Base-by-base conservation (phyloP, 768 basidiomycete genomes). In the Chiua virens region DNA sequence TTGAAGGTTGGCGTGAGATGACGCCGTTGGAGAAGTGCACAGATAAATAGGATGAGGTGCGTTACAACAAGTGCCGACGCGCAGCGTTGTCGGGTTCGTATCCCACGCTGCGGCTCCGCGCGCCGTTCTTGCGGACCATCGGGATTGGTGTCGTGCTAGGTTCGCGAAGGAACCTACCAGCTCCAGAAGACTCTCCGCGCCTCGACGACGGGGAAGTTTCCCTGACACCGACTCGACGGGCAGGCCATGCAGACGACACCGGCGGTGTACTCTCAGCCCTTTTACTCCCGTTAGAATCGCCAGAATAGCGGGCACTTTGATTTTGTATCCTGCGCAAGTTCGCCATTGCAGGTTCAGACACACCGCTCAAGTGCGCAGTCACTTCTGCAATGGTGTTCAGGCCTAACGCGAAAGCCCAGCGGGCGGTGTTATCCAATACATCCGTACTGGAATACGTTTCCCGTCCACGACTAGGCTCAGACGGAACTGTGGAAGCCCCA, bases 241-340 rank as follows among this genome's bases (percentile, higher is more conserved):
- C 18, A 20, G 42, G 36, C 60, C 68, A 70, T 14, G 25, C 55
- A 18, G 59, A 53, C 8, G 66, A 54, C 5, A 63, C 66, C 11
- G 67, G 58, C 0, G 67, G 67, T 5, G 67, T 65, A 10, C 67
- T 68, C 50, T 67, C 67, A 43, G 68, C 58, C 28, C 67, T 56
- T 46, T 65, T 67, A 8, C 39, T 36, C 22, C 27, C n/a, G 10
- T 44, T 42, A 1, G 28, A 35, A 25, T 43, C 39, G 34, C 30
- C 38, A 44, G 36, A 39, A n/a, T 2, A 34, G 2, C 23, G 30
- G 4, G 18, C 9, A 9, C 17, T 35, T 40, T 21, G 43, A 4
- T 38, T 44, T 20, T 58, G 66, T 43, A 68, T 51, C 48, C 42
- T 58, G 43, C 60, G 65, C 35, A 68, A 34, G 21, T 47, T 49